phyloP scores from a whole-genome alignment of 805 yeast species.

The Kazachstania bromeliacearum region DNA sequence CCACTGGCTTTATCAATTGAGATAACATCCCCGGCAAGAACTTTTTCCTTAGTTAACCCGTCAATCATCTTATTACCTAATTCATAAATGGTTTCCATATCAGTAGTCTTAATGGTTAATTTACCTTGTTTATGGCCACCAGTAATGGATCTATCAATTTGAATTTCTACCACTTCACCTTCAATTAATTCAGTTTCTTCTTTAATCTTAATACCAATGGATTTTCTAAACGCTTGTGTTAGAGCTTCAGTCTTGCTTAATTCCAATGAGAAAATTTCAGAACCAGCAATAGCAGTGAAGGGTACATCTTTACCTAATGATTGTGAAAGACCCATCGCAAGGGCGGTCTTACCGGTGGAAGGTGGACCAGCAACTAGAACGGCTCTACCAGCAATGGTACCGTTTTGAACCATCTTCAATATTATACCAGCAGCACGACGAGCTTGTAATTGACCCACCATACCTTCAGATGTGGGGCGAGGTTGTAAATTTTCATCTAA shows the following conservation, averaged over 20 bases:
- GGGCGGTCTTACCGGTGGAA: constrained; percentile 96
- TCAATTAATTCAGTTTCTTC: constrained; percentile 97
- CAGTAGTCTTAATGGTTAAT: constrained; percentile 92
- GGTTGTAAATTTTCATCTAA: constrained; percentile 86
- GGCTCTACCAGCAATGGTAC: constrained; percentile 94
- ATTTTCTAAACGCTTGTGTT: constrained; percentile 91
- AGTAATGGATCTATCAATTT: constrained; percentile 83
- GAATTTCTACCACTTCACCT: constrained; percentile 97
- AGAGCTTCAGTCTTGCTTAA: constrained; percentile 91
- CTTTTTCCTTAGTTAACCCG: constrained; percentile 87
- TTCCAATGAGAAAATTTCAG: constrained; percentile 87
- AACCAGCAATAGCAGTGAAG: constrained; percentile 89
- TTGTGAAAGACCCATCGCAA: constrained; percentile 87
- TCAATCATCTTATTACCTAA: constrained; percentile 91
- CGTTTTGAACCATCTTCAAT: constrained; percentile 85
- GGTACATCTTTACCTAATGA: constrained; percentile 68
- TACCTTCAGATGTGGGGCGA: constrained; percentile 74
- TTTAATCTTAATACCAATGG: constrained; percentile 89
- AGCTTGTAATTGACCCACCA: constrained; percentile 95
- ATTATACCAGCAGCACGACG: constrained; percentile 94
- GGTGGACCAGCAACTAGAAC: constrained; percentile 96
- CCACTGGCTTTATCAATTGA: constrained; percentile 94
- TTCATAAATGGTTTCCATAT: constrained; percentile 97
- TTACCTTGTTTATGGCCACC: constrained; percentile 99
- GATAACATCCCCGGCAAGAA: constrained; percentile 93